These are phyloP conservation scores for Vinca minor DNA, from an alignment of 257 asterid species.

Conservation along the genomic window DNA sequence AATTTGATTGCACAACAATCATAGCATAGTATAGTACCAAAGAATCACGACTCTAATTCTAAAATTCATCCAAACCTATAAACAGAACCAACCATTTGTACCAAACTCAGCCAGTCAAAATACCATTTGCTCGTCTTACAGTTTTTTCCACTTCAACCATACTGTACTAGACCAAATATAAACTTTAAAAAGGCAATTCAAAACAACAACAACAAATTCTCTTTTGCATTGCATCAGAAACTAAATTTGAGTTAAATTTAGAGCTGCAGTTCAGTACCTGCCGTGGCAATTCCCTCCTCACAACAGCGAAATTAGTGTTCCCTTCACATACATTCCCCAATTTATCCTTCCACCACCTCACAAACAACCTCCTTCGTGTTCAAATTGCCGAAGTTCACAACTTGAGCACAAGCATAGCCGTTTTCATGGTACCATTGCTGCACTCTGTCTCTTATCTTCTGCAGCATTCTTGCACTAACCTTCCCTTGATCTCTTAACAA, in stretches of 20 bases:
- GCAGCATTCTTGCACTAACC: conserved; percentile 88
- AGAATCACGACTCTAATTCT: too few relatives aligned
- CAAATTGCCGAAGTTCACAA: conserved; percentile 92
- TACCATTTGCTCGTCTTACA: too few relatives aligned
- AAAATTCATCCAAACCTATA: neutral
- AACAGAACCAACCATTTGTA: neutral
- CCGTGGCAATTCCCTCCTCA: conserved; percentile 77
- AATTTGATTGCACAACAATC: neutral
- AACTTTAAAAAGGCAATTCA: neutral
- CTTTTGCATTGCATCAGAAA: neutral
- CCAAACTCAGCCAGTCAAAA: neutral
- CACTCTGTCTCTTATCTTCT: conserved; percentile 87
- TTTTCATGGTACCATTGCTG: conserved; percentile 96
- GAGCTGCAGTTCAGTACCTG: conserved; percentile 36
- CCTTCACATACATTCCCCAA: conserved; percentile 93
- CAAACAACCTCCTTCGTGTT: conserved; percentile 89
- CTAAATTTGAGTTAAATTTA: neutral
- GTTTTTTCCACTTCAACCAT: neutral
- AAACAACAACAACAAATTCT: neutral
- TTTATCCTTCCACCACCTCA: conserved; percentile 99
- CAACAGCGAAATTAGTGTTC: conserved; percentile 68
- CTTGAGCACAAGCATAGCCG: conserved; percentile 90
- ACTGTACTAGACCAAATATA: too few relatives aligned
- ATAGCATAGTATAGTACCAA: neutral
- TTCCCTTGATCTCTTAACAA: conserved; percentile 68